Evolutionary conservation across 352 stramenopile genomes (phyloP).

Genomic region (Phytophthora megakarya): DNA sequence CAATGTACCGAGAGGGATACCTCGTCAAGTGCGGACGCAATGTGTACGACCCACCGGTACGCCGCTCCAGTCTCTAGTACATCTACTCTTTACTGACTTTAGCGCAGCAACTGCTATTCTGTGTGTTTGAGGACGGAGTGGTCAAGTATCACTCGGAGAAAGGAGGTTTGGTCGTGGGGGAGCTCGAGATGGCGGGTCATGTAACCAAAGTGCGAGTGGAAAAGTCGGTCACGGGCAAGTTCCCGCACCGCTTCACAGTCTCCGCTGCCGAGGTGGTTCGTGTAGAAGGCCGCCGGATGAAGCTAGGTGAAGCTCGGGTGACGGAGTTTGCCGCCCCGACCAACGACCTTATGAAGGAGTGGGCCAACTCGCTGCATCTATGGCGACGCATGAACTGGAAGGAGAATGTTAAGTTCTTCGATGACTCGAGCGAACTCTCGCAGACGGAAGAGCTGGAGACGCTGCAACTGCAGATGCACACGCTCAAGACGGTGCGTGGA

Average conservation of each 20-base stretch:
- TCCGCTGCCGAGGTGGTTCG: conserved; percentile 69
- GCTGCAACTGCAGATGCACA: conserved; percentile 63
- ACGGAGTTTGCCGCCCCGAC: conserved; percentile 75
- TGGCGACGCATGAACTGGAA: conserved; percentile 90
- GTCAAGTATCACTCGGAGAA: conserved; percentile 80
- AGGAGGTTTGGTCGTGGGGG: conserved; percentile 61
- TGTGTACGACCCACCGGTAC: conserved; percentile 59
- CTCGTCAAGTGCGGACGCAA: conserved; percentile 65
- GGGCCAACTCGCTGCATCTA: conserved; percentile 81
- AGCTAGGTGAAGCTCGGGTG: conserved; percentile 63
- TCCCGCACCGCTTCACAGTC: conserved; percentile 78
- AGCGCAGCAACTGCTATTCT: conserved; percentile 64
- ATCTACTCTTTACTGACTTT: conserved; percentile 5
- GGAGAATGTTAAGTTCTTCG: conserved; percentile 88
- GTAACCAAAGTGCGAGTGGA: conserved; percentile 83
- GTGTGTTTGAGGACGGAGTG: conserved; percentile 78
- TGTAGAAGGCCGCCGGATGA: conserved; percentile 81
- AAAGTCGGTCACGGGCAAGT: conserved; percentile 60
- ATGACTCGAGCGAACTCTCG: conserved; percentile 50
- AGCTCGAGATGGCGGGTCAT: conserved; percentile 68
- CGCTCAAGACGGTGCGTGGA: conserved; percentile 54
- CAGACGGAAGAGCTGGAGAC: conserved; percentile 64
- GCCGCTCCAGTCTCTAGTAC: neutral
- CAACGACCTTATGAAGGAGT: conserved; percentile 86
- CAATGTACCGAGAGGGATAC: conserved; percentile 85